These are phyloP conservation scores for Cyclostephanos tholiformis DNA, from an alignment of 108 stramenopile genomes.

Conservation along the genomic window DNA sequence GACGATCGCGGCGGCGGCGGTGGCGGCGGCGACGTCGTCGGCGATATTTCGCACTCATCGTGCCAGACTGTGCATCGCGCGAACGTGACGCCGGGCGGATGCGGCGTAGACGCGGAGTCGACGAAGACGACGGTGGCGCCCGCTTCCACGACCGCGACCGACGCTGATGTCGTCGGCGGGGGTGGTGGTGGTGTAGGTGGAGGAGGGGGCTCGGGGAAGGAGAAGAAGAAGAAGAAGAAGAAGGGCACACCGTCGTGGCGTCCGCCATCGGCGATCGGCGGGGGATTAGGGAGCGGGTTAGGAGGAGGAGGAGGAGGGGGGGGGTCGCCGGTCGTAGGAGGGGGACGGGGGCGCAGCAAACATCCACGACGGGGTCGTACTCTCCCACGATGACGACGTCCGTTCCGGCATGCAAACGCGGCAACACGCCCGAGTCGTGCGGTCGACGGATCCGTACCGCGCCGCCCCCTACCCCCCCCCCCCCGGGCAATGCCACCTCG, in stretches of 20 bases:
- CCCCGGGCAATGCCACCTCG: constrained; percentile 3
- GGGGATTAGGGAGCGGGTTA: too few species aligned
- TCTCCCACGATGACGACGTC: background rate
- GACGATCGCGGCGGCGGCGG: background rate
- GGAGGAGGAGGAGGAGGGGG: too few species aligned
- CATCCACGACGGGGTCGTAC: too few species aligned
- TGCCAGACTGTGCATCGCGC: constrained; percentile 32
- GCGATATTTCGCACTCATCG: constrained; percentile 21
- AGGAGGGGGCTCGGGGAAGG: background rate
- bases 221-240: too few species aligned
- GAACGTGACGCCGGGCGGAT: background rate
- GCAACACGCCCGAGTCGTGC: too few species aligned
- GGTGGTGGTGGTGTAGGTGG: too few species aligned
- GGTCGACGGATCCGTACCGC: too few species aligned
- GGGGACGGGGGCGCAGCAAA: background rate
- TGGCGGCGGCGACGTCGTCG: background rate
- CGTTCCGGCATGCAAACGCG: background rate
- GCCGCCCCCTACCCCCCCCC: background rate
- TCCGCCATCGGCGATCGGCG: constrained; percentile 39
- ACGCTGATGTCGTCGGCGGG: background rate
- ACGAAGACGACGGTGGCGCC: background rate
- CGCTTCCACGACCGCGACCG: background rate
- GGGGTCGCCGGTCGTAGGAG: background rate
- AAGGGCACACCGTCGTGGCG: constrained; percentile 48
- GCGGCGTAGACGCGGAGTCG: background rate